Percentiles rank a stretch among this genome's conserved stretches.
Evolutionary conservation across 2,329 filamentous ascomycete genomes (phyloP).

Genomic region (Fusarium graminum): DNA sequence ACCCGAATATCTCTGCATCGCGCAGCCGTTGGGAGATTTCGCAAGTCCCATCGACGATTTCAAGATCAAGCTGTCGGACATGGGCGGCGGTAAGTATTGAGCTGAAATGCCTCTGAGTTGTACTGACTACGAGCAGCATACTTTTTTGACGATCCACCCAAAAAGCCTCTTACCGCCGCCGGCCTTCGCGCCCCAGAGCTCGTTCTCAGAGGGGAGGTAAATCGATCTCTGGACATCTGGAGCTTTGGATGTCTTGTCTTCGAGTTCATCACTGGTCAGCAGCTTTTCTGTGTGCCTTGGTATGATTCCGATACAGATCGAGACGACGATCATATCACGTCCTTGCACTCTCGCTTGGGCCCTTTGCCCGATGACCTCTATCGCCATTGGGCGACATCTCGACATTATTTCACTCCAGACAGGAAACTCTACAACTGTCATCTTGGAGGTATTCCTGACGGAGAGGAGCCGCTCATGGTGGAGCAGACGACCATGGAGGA

Average conservation of each 20-base stretch:
- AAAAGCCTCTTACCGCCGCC: background rate
- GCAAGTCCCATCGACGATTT: background rate
- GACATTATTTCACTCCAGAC: slow-evolving; percentile 14
- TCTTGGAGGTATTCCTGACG: slow-evolving; percentile 10
- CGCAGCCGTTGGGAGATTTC: slow-evolving; percentile 9
- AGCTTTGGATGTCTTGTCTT: slow-evolving; percentile 36
- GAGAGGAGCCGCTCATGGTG: slow-evolving; percentile 5
- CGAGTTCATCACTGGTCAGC: slow-evolving; percentile 20
- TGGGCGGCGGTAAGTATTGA: slow-evolving; percentile 17
- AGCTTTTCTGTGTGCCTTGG: slow-evolving; percentile 10
- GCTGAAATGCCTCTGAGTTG: background rate
- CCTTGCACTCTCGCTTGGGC: slow-evolving; percentile 2
- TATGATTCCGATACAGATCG: background rate
- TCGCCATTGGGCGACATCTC: slow-evolving; percentile 10
- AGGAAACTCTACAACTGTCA: slow-evolving; percentile 16
- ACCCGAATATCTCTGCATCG: slow-evolving; percentile 16
- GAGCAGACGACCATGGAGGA: slow-evolving; percentile 14
- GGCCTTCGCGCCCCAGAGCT: slow-evolving; percentile 24
- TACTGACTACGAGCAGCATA: slow-evolving; percentile 12
- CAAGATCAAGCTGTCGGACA: slow-evolving; percentile 21
- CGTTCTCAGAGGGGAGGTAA: slow-evolving; percentile 5
- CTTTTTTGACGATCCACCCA: background rate
- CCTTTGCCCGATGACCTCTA: background rate
- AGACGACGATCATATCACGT: slow-evolving; percentile 8
- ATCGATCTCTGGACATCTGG: slow-evolving; percentile 27